Conservation (phyloP, 2,329 filamentous ascomycete genomes). For the Fusarium burgessii region DNA sequence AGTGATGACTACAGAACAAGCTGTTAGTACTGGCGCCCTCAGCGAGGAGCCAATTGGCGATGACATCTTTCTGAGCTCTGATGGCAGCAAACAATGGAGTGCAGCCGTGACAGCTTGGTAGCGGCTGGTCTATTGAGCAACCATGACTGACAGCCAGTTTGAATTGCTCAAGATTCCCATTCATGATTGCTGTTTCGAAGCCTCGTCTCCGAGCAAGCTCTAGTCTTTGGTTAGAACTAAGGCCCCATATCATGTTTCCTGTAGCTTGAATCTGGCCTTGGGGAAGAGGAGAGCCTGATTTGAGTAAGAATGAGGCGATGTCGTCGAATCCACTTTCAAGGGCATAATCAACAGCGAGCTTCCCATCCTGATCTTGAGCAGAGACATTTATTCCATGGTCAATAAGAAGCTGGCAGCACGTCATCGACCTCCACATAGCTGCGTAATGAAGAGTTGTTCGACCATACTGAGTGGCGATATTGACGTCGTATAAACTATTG, state of each 20-base stretch:
- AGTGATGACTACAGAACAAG: not conserved
- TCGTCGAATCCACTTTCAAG: not conserved
- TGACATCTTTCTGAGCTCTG: not conserved
- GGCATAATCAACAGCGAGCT: not conserved
- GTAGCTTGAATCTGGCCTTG: too few relatives aligned
- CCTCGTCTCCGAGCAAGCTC: not conserved
- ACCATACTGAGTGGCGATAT: not conserved
- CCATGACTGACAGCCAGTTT: not conserved
- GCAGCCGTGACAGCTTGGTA: not conserved
- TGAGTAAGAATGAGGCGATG: not conserved
- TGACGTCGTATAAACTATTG: not conserved
- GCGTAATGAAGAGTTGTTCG: conserved; percentile 5
- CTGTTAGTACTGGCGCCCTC: not conserved
- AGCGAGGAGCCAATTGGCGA: not conserved
- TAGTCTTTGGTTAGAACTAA: not conserved
- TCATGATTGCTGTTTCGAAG: not conserved
- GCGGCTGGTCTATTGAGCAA: not conserved
- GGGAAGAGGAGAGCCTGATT: not conserved
- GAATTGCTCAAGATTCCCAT: not conserved
- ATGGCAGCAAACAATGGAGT: not conserved
- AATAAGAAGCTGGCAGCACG: not conserved
- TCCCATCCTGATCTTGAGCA: not conserved
- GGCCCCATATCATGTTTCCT: not conserved
- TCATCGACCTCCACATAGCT: not conserved
- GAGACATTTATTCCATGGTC: not conserved